phyloP scores from a whole-genome alignment of 495 filamentous ascomycete genomes.

The Platismatia glauca region DNA sequence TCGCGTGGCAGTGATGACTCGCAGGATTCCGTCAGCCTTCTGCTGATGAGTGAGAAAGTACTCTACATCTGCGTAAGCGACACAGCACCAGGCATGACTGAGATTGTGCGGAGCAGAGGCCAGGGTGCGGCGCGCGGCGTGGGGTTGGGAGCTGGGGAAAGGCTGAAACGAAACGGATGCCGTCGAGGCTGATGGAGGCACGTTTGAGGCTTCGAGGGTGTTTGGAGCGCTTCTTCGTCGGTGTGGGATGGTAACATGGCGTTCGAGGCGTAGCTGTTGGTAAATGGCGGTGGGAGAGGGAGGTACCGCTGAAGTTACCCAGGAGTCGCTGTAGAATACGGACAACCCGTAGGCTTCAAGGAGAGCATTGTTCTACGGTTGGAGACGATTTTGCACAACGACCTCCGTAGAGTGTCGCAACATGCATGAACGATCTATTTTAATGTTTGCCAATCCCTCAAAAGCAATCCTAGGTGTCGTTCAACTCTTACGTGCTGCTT shows the following conservation, averaged over 20 bases:
- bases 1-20: slow-evolving; percentile 1
- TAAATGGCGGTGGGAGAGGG: neutral
- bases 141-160: neutral
- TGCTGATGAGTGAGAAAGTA: neutral
- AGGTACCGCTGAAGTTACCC: neutral
- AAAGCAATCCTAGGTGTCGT: neutral
- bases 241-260: too few species aligned
- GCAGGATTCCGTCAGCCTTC: neutral
- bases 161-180: neutral
- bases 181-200: neutral
- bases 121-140: neutral
- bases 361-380: neutral
- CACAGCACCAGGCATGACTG: neutral
- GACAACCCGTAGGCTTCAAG: neutral
- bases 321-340: neutral
- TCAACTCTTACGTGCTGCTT: neutral
- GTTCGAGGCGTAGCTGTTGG: neutral
- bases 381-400: neutral
- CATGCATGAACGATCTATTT: neutral
- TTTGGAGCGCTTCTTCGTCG: slow-evolving; percentile 1
- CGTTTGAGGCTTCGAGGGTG: neutral
- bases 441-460: neutral
- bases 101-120: neutral
- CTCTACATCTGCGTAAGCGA: neutral
- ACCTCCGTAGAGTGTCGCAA: too few species aligned